phyloP scores from a whole-genome alignment of 306 rosid species.

The Fragaria iinumae region DNA sequence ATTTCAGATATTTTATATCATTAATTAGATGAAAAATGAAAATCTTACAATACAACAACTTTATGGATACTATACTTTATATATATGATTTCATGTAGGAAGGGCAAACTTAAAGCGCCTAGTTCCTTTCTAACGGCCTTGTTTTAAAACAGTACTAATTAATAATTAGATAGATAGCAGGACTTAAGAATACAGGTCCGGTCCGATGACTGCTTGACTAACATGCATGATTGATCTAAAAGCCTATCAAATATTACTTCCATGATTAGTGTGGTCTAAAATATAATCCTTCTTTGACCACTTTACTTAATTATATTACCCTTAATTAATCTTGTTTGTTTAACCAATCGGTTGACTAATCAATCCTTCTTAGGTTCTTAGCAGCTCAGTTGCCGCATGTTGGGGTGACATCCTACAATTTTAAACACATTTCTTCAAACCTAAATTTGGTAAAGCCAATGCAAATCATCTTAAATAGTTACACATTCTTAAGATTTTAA shows the following conservation, averaged over 20 bases:
- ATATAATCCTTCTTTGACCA: constrained; percentile 38
- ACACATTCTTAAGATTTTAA: constrained; percentile 21
- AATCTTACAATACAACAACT: not conserved
- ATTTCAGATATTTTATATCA: not conserved
- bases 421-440: constrained; percentile 44
- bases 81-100: too few species aligned
- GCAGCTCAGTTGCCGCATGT: constrained; percentile 68
- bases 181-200: not conserved
- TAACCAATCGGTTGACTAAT: constrained; percentile 23
- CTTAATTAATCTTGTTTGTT: not conserved
- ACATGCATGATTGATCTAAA: constrained; percentile 22
- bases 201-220: constrained; percentile 40
- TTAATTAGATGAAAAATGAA: not conserved
- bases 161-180: not conserved
- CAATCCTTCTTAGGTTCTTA: constrained; percentile 18
- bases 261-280: constrained; percentile 55
- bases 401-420: constrained; percentile 59
- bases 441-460: constrained; percentile 37
- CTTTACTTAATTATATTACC: constrained; percentile 16
- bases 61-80: too few species aligned
- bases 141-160: not conserved
- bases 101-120: not conserved
- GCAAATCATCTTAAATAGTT: not conserved
- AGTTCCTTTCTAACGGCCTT: too few species aligned
- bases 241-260: not conserved